Base-by-base conservation (phyloP, 2,329 filamentous ascomycete species). In the Aureobasidium mangrovei region DNA sequence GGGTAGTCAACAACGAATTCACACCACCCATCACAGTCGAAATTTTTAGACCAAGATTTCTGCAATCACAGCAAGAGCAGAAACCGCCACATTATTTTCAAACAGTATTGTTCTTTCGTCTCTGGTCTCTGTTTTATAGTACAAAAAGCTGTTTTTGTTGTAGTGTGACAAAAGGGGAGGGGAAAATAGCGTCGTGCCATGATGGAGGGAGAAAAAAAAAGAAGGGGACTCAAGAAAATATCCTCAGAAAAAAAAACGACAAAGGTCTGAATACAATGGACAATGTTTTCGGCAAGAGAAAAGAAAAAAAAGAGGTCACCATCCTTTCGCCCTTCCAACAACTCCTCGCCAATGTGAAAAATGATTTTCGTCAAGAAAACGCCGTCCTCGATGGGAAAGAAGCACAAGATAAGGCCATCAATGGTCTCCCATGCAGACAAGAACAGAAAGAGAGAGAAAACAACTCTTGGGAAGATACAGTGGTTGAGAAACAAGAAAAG, bases 341-440 rank as follows among this genome's bases (percentile, higher is more conserved):
- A 49, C 46, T 39, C 46, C 46, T 49, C 46, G 46, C 46, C 46
- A 49, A 49, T 49, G 26, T 12, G 40, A 49, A 39, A 28, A 40
- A 24, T 18, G 18, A 49, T 32, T 27, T 49, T 49, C 35, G 8
- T 49, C 46, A 40, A 49, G 46, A 49, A 48, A 39, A 48, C 28
- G 36, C 46, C 46, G 46, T 36, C 31, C 12, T 26, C 28, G 5
- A 49, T 26, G 24, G 10, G 31, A 29, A 31, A 29, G 35, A 29
- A 39, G 8, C 26, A 39, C n/a, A 12, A 35, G 24, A 33, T 18
- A 29, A 8, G 29, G 28, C 39, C 38, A 28, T 28, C 28, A 26
- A 26, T 35, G 27, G 7, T 33, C 12, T 35, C 26, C 9, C 36
- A 39, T 4, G n/a, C 4, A 39, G 6, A 24, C 9, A 31, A 4